A percentile compares a stretch with the other conserved stretches of the same genome.
Conservation (phyloP, 148 eudicot genomes). For the Limonium bicolor region DNA sequence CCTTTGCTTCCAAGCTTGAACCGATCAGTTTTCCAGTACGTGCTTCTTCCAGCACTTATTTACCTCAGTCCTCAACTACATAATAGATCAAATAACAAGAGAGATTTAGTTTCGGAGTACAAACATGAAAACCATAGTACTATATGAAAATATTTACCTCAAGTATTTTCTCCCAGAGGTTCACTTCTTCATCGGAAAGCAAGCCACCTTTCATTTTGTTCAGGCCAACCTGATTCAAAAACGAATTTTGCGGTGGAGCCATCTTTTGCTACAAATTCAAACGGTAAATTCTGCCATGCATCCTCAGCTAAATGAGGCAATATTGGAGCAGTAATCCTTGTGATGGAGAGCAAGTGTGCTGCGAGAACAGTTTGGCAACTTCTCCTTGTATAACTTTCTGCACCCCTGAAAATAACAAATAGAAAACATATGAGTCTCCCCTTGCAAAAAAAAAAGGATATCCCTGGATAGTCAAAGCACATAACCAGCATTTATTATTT, state of each 20-base stretch:
- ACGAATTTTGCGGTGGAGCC: conserved; percentile 48
- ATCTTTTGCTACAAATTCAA: conserved; percentile 44
- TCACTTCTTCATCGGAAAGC: conserved; percentile 53
- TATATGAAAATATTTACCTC: conserved; percentile 36
- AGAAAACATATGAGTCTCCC: not conserved
- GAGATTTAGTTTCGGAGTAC: no score
- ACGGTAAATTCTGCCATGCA: conserved; percentile 92
- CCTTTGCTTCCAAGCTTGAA: conserved; percentile 92
- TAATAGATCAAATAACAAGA: no score
- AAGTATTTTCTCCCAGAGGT: conserved; percentile 63
- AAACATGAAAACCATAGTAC: not conserved
- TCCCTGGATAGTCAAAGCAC: no score
- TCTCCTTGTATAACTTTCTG: conserved; percentile 57
- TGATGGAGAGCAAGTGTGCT: conserved; percentile 67
- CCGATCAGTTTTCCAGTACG: conserved; percentile 78
- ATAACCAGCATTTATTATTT: no score
- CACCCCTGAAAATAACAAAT: conserved; percentile 65
- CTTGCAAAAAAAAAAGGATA: not conserved
- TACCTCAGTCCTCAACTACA: conserved; percentile 92
- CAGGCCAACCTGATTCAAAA: conserved; percentile 89
- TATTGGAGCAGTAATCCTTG: conserved; percentile 73
- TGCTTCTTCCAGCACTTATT: conserved; percentile 84
- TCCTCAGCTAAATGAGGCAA: conserved; percentile 97
- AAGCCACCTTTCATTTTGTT: conserved; percentile 49
- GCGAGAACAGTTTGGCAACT: conserved; percentile 97